Evolutionary conservation across 495 filamentous ascomycete species (phyloP).

Genomic region (Cercophora scortea): DNA sequence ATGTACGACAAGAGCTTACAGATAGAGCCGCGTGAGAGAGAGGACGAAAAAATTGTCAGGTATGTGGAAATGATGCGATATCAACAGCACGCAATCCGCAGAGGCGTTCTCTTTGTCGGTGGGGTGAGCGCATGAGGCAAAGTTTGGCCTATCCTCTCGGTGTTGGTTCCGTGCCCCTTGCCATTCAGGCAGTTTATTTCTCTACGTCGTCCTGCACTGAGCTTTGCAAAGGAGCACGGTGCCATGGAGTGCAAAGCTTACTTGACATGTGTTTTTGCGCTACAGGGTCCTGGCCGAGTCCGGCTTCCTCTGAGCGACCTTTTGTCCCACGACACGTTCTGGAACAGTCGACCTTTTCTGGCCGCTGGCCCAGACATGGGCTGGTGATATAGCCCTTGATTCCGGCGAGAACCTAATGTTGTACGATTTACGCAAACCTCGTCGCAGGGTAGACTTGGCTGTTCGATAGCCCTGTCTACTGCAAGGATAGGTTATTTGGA

Average conservation of each 20-base stretch:
- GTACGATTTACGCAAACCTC: too few species aligned
- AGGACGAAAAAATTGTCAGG: constrained; percentile 75
- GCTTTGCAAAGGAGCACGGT: background rate
- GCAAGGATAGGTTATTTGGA: too few species aligned
- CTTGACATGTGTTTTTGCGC: background rate
- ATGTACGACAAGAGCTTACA: constrained; percentile 95
- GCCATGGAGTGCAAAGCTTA: background rate
- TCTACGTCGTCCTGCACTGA: background rate
- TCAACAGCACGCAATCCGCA: background rate
- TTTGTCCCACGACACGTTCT: too few species aligned
- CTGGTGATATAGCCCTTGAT: background rate
- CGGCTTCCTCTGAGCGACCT: constrained; percentile 32
- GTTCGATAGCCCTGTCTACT: too few species aligned
- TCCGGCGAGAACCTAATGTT: too few species aligned
- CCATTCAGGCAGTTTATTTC: background rate
- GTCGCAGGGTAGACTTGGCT: too few species aligned
- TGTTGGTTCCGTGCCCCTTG: background rate
- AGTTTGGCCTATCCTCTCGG: background rate
- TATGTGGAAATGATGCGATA: constrained; percentile 22
- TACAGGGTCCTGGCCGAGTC: constrained; percentile 39
- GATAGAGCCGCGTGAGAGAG: constrained; percentile 88
- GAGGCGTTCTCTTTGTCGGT: background rate
- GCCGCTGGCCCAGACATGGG: background rate
- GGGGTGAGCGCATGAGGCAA: background rate
- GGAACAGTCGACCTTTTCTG: background rate